Percentiles rank a stretch among this genome's conserved stretches.
Conservation (phyloP, 2,329 filamentous ascomycete genomes). For the Drechslera avenae region DNA sequence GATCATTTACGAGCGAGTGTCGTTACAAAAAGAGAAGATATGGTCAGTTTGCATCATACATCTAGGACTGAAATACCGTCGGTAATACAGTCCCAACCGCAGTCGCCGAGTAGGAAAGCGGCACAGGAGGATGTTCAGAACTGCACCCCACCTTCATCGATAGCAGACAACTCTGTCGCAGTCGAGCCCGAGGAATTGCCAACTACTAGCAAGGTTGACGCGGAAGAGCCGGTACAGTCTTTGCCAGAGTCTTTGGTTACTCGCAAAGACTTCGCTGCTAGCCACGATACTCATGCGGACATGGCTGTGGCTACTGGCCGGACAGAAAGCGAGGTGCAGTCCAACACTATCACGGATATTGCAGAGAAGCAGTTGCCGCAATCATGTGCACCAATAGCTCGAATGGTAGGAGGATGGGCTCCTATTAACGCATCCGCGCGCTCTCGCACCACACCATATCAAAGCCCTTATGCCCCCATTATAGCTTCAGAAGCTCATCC, state of each 20-base stretch:
- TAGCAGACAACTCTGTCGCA: neutral
- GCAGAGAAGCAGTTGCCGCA: neutral
- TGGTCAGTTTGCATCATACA: neutral
- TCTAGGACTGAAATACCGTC: neutral
- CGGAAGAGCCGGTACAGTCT: neutral
- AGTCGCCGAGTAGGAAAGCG: neutral
- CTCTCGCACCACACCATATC: constrained; percentile 12
- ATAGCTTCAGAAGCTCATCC: neutral
- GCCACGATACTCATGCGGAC: neutral
- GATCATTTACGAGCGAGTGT: neutral
- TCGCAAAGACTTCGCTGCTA: too few species aligned
- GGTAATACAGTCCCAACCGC: neutral
- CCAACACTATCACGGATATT: neutral
- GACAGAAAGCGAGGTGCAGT: neutral
- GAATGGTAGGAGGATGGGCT: constrained; percentile 19
- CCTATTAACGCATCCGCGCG: constrained; percentile 22
- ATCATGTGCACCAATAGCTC: neutral
- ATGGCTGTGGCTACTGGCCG: neutral
- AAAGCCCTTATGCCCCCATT: constrained; percentile 25
- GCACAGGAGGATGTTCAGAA: neutral
- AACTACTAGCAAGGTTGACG: neutral
- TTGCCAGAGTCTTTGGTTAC: neutral
- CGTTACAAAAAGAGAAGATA: neutral
- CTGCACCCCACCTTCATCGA: neutral
- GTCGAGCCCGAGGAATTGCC: neutral